Percentiles rank a stretch among this genome's conserved stretches.
These are phyloP conservation scores for Peronosclerospora sorghi DNA, from an alignment of 352 stramenopile species.

Conservation along the genomic window DNA sequence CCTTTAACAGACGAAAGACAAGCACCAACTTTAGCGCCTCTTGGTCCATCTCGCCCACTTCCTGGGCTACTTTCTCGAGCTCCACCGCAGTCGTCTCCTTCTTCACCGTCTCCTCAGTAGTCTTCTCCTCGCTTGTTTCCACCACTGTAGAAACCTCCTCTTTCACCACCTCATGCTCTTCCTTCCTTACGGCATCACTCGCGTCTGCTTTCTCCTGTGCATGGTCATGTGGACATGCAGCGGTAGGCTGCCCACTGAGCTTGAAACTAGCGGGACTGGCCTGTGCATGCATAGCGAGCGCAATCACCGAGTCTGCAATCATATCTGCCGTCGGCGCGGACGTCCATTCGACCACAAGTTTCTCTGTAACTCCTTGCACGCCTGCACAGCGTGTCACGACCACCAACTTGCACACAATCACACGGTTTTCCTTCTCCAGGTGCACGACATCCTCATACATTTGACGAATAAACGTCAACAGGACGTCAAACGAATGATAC, in stretches of 20 bases:
- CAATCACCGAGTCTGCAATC: constrained; percentile 93
- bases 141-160: not conserved
- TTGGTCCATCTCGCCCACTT: constrained; percentile 62
- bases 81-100: constrained; percentile 17
- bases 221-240: constrained; percentile 72
- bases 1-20: constrained; percentile 73
- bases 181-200: constrained; percentile 1
- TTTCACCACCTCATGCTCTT: constrained; percentile 4
- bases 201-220: constrained; percentile 35
- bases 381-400: constrained; percentile 41
- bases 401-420: constrained; percentile 66
- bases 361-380: constrained; percentile 20
- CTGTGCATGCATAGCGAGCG: constrained; percentile 90
- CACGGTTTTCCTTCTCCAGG: constrained; percentile 38
- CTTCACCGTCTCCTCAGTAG: constrained; percentile 8
- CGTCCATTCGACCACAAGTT: constrained; percentile 78
- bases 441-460: constrained; percentile 74
- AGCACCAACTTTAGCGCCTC: constrained; percentile 78
- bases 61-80: constrained; percentile 44
- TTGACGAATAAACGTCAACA: constrained; percentile 67
- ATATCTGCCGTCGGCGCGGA: constrained; percentile 91
- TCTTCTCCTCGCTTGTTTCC: constrained; percentile 3
- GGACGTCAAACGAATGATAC: constrained; percentile 65
- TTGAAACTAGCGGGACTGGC: constrained; percentile 78
- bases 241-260: constrained; percentile 55